Evolutionary conservation across 805 yeast species (phyloP).

Genomic region (Metschnikowia anglica): DNA sequence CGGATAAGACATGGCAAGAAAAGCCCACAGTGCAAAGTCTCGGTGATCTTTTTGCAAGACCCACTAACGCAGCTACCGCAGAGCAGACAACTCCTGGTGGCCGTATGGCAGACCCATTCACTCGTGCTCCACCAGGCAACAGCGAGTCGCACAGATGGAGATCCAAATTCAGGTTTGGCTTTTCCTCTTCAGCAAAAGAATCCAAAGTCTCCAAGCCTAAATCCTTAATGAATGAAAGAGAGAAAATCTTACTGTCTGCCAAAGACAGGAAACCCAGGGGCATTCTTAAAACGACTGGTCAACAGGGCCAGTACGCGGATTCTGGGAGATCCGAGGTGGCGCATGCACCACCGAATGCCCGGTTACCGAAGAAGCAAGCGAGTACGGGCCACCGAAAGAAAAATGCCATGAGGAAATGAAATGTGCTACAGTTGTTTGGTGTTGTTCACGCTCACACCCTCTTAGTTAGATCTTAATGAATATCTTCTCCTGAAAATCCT

Average conservation of each 20-base stretch:
- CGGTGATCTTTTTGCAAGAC: constrained; percentile 7
- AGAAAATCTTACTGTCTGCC: neutral
- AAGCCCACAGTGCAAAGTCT: constrained; percentile 11
- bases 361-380: constrained; percentile 1
- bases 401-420: neutral
- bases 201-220: constrained; percentile 7
- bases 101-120: neutral
- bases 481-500: neutral
- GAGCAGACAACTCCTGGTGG: neutral
- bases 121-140: neutral
- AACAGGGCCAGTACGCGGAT: neutral
- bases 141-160: constrained; percentile 5
- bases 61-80: neutral
- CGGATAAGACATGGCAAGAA: constrained; percentile 7
- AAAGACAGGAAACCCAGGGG: constrained; percentile 5
- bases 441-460: too few relatives aligned
- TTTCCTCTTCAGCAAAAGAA: constrained; percentile 5
- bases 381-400: constrained; percentile 1
- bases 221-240: neutral
- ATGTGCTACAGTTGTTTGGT: too few relatives aligned
- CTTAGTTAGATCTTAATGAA: neutral
- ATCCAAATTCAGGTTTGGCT: constrained; percentile 1
- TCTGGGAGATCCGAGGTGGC: constrained; percentile 2
- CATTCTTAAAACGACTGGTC: constrained; percentile 6
- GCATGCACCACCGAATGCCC: neutral